Conservation (phyloP, 306 rosid species). For the Delonix regia region DNA sequence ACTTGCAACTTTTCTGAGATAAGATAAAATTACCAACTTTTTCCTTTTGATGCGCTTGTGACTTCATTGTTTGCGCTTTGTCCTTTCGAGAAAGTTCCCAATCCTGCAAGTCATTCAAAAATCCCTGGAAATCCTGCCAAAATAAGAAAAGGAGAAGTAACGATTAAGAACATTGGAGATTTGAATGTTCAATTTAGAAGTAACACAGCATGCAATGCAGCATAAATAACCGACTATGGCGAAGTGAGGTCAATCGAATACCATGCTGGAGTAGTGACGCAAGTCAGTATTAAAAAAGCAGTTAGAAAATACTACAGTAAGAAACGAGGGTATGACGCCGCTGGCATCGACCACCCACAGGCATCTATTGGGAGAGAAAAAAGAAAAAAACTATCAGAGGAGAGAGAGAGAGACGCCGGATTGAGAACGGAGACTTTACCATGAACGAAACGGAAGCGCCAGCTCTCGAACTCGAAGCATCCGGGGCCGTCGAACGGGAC, state of each 20-base stretch:
- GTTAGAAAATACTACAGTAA: neutral
- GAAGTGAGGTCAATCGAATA: neutral
- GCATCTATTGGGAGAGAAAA: neutral
- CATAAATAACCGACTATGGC: neutral
- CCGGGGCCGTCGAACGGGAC: neutral
- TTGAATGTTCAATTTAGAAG: neutral
- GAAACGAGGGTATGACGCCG: neutral
- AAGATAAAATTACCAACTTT: conserved; percentile 52
- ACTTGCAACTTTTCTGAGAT: neutral
- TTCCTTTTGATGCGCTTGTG: conserved; percentile 48
- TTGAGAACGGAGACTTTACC: neutral
- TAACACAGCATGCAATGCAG: neutral
- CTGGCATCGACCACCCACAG: neutral
- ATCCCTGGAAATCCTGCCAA: conserved; percentile 88
- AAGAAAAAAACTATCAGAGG: neutral
- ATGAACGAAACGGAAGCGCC: neutral
- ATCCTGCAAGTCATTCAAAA: conserved; percentile 92
- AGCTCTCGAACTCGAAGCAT: neutral
- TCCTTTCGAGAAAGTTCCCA: conserved; percentile 86
- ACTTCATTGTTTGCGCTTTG: conserved; percentile 52
- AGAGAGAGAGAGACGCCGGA: neutral
- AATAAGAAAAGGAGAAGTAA: neutral
- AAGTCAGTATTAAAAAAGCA: neutral
- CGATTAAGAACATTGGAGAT: neutral
- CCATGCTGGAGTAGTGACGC: neutral